These are phyloP conservation scores for Fomitopsis pinicola DNA, from an alignment of 1,284 basidiomycete genomes.

Conservation along the genomic window DNA sequence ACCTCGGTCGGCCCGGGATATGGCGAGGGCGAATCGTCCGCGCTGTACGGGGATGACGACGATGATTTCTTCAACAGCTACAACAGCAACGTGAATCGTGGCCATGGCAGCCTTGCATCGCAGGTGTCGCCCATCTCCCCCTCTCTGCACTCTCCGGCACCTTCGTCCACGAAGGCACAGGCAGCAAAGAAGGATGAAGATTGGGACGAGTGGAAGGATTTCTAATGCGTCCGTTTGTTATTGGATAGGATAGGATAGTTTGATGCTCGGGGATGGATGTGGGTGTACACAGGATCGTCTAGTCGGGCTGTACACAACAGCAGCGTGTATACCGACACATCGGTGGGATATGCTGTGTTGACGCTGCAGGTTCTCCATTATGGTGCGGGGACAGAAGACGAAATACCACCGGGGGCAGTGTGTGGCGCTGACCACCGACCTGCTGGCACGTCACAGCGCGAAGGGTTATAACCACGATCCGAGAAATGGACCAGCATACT, in stretches of 20 bases:
- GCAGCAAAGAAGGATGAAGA: conserved; percentile 44
- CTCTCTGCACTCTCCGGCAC: conserved; percentile 7
- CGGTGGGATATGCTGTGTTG: background rate
- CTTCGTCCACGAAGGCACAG: conserved; percentile 13
- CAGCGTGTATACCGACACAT: background rate
- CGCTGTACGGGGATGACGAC: conserved; percentile 48
- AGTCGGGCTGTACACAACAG: background rate
- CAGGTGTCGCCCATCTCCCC: conserved; percentile 16
- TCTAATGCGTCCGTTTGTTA: conserved; percentile 30
- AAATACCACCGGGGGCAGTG: background rate
- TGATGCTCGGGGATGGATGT: background rate
- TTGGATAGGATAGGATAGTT: background rate
- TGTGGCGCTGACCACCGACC: background rate
- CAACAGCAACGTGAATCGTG: conserved; percentile 25
- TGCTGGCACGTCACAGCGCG: background rate
- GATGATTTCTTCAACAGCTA: conserved; percentile 56
- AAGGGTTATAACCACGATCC: background rate
- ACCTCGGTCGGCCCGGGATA: conserved; percentile 43
- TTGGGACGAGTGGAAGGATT: conserved; percentile 79
- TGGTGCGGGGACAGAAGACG: background rate
- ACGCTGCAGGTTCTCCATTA: background rate
- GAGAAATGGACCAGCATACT: too few species aligned
- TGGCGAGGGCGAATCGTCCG: conserved; percentile 49
- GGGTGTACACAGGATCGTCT: background rate
- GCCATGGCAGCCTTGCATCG: conserved; percentile 8